A percentile compares a stretch with the other conserved stretches of the same genome.
phyloP scores from a whole-genome alignment of 768 basidiomycete species.

The Holtermannia corniformis region DNA sequence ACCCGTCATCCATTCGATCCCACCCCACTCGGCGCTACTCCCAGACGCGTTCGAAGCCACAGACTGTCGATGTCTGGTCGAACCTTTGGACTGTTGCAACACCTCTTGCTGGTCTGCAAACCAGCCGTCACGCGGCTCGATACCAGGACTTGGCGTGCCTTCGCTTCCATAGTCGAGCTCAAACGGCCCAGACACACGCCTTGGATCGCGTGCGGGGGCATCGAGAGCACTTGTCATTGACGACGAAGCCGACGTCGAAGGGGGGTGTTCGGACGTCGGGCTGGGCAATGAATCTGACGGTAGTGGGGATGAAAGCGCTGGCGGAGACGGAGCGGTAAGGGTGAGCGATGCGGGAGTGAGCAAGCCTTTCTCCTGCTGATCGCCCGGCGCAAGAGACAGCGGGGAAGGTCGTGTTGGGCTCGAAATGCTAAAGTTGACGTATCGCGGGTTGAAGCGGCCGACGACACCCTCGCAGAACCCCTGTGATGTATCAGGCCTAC shows the following conservation, averaged over 20 bases:
- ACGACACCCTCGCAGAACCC: conserved; percentile 34
- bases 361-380: conserved; percentile 2
- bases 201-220: background rate
- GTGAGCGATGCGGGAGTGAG: conserved; percentile 6
- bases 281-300: background rate
- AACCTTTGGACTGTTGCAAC: too few relatives aligned
- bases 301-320: background rate
- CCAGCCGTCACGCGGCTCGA: conserved; percentile 7
- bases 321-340: conserved; percentile 24
- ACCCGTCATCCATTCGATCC: conserved; percentile 15
- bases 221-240: background rate
- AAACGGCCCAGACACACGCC: conserved; percentile 26
- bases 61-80: too few relatives aligned
- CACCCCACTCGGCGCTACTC: conserved; percentile 27
- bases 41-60: conserved; percentile 19
- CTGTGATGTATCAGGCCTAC: conserved; percentile 1
- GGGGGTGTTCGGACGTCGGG: background rate
- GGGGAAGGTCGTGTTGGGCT: conserved; percentile 1
- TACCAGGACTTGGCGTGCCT: conserved; percentile 17
- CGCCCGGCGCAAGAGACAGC: background rate
- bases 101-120: conserved; percentile 2
- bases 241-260: background rate
- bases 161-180: conserved; percentile 19
- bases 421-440: conserved; percentile 14
- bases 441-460: conserved; percentile 26